Base-by-base conservation (phyloP, 2,329 filamentous ascomycete genomes). In the Cadophora malorum region DNA sequence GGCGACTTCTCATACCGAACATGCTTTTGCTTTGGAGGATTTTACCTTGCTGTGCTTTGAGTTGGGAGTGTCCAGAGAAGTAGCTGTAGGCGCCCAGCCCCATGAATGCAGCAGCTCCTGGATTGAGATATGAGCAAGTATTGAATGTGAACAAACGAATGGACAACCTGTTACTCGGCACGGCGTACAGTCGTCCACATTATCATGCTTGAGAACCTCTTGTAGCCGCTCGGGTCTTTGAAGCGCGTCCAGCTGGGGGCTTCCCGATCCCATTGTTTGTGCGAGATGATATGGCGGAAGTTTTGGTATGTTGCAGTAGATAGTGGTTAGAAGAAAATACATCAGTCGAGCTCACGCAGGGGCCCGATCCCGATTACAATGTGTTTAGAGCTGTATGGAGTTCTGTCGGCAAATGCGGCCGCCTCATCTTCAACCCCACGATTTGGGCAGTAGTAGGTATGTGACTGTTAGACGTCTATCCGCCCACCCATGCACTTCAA, bases 51-150 rank as follows among this genome's bases (percentile, higher is more conserved):
- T 92, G 90, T 74, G 84, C 83, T 74, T 88, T 85, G 35, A 96
- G 86, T 78, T 94, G 91, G 62, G 83, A 82, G 79, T 89, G 90
- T 67, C 92, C 92, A 3, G 90, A 91, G 69, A 88, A 83, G 80
- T 94, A 94, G 79, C 89, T 94, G 80, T 94, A 96, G 0, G 84
- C 88, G 3, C 89, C 92, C 19, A 95, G 86, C 0, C 90, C 91
- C 66, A 93, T 82, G 71, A 96, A 93, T 0, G 91, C 90, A 49
- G 88, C 85, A 75, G 91, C 90, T 55, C 92, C 92, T 94, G 14
- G 25, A n/a, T n/a, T 19, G 47, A 58, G 56, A 16, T 72, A 10
- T 45, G 49, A 38, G 49, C 35, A 33, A 35, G 33, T 21, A n/a
- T 10, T 62, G 50, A 41, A 28, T 2, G 38, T 55, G 8, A 41